Percentiles rank a stretch among this genome's conserved stretches.
Conservation (phyloP, 2,329 filamentous ascomycete species). For the Ceratocystis cubensis region DNA sequence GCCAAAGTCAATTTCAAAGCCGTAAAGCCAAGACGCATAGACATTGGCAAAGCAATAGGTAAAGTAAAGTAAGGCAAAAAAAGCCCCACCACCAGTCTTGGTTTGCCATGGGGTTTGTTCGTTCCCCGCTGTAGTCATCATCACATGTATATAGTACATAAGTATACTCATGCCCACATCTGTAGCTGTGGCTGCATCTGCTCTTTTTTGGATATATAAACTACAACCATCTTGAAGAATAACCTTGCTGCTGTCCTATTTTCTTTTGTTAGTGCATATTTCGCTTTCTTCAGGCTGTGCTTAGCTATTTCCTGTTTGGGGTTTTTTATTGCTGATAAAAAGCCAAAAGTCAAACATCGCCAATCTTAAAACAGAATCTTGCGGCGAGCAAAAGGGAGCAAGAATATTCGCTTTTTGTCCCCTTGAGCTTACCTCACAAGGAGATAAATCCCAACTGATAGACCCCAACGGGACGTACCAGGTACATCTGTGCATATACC, state of each 20-base stretch:
- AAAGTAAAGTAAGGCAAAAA: neutral
- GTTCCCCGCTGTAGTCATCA: neutral
- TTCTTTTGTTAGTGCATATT: neutral
- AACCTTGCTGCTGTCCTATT: neutral
- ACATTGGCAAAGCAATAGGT: neutral
- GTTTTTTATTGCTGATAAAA: neutral
- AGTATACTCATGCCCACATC: neutral
- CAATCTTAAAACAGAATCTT: neutral
- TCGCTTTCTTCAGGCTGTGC: neutral
- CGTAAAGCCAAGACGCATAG: neutral
- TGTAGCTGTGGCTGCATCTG: neutral
- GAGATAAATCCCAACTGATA: neutral
- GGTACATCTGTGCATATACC: slow-evolving; percentile 4
- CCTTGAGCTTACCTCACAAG: neutral
- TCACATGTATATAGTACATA: neutral
- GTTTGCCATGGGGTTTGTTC: neutral
- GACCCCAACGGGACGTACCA: neutral
- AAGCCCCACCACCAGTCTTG: neutral
- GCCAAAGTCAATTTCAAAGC: neutral
- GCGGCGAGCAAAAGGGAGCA: neutral
- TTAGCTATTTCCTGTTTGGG: neutral
- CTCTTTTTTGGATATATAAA: neutral
- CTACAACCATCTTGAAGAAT: neutral
- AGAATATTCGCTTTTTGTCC: neutral
- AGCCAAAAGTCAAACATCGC: slow-evolving; percentile 6